Conservation (phyloP, 2,329 filamentous ascomycete genomes). For the Stagonosporopsis cucurbitacearum region DNA sequence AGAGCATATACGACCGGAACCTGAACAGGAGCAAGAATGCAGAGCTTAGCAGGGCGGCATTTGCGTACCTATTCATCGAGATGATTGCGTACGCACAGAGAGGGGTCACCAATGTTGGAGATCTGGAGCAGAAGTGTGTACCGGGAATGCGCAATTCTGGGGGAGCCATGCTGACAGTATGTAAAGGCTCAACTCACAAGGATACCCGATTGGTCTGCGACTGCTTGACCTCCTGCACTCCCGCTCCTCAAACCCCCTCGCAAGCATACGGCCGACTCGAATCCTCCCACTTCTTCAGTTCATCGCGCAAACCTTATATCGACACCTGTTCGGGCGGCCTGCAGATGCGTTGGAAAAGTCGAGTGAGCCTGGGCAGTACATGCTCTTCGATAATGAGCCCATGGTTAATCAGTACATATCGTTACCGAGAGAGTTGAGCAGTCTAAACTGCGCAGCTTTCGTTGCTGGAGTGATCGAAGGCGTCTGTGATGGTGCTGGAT, state of each 20-base stretch:
- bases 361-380: constrained; percentile 91
- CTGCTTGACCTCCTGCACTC: constrained; percentile 93
- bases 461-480: constrained; percentile 96
- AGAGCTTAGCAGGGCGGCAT: constrained; percentile 90
- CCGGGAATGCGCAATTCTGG: background rate
- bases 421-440: constrained; percentile 92
- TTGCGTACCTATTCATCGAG: constrained; percentile 94
- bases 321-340: constrained; percentile 86
- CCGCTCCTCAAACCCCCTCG: constrained; percentile 58
- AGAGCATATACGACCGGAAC: constrained; percentile 97
- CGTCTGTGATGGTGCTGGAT: constrained; percentile 90
- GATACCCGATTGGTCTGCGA: constrained; percentile 91
- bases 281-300: constrained; percentile 93
- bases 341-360: constrained; percentile 94
- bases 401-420: constrained; percentile 93
- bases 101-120: constrained; percentile 88
- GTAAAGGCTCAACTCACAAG: constrained; percentile 81
- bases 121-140: constrained; percentile 83
- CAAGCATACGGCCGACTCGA: constrained; percentile 74
- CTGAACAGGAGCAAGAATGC: constrained; percentile 87
- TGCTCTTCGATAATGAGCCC: constrained; percentile 98
- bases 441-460: constrained; percentile 95
- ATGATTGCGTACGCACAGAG: constrained; percentile 96
- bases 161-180: background rate
- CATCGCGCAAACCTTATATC: constrained; percentile 91